These are phyloP conservation scores for Eutrema japonicum DNA, from an alignment of 345 rosid genomes.

Conservation along the genomic window DNA sequence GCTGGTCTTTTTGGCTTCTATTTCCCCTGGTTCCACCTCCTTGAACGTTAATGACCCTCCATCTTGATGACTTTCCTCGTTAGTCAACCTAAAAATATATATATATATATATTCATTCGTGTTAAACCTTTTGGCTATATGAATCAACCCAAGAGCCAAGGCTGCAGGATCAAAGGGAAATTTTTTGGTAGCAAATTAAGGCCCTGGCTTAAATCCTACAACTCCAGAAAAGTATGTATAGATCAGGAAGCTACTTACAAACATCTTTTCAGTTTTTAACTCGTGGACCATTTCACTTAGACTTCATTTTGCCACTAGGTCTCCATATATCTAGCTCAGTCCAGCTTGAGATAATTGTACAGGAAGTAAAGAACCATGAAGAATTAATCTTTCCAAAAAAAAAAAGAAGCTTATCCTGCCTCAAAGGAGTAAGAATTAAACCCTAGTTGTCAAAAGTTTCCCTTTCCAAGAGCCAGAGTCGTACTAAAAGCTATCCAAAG, in stretches of 20 bases:
- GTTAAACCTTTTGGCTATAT: background rate
- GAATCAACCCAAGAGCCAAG: conserved; percentile 8
- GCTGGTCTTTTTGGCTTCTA: conserved; percentile 59
- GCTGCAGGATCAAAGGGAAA: background rate
- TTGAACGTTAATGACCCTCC: conserved; percentile 52
- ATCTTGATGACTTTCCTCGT: conserved; percentile 64
- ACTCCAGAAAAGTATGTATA: background rate
- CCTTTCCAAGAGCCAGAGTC: conserved; percentile 2
- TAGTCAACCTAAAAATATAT: conserved; percentile 49
- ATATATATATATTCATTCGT: background rate
- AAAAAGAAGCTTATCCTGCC: background rate
- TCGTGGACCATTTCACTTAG: conserved; percentile 8
- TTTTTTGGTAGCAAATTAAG: background rate
- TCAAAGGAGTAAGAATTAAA: background rate
- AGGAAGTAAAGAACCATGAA: background rate
- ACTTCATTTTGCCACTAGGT: conserved; percentile 16
- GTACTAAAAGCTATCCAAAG: background rate
- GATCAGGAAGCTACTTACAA: background rate
- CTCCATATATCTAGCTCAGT: background rate
- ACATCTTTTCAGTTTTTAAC: background rate
- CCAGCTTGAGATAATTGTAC: conserved; percentile 6
- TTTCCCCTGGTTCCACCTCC: conserved; percentile 61
- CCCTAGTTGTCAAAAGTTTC: background rate
- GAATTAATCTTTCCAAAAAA: background rate
- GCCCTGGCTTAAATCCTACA: background rate